Evolutionary conservation across 768 basidiomycete species (phyloP).

Genomic region (Hydnomerulius pinastri): DNA sequence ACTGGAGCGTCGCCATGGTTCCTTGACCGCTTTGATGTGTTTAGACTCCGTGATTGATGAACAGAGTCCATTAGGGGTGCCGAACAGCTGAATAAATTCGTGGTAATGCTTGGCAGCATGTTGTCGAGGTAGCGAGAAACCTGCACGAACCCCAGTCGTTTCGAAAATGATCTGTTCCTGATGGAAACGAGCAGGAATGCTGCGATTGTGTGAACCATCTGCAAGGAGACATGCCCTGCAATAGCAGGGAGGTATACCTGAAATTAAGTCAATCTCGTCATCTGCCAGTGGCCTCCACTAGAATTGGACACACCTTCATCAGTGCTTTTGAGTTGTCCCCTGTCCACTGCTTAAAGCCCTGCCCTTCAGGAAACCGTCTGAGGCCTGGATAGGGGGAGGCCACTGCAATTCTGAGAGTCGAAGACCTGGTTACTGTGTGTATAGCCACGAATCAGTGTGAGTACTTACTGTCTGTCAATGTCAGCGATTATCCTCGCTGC

Average conservation of each 20-base stretch:
- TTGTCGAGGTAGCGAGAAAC: conserved; percentile 31
- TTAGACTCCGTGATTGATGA: conserved; percentile 37
- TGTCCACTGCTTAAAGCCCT: conserved; percentile 37
- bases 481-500: conserved; percentile 25
- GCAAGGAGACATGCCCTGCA: conserved; percentile 15
- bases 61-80: conserved; percentile 36
- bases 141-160: conserved; percentile 13
- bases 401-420: conserved; percentile 32
- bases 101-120: conserved; percentile 33
- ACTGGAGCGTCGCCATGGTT: conserved; percentile 34
- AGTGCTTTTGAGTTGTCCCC: conserved; percentile 39
- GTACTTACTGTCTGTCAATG: conserved; percentile 31
- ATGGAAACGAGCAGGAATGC: conserved; percentile 25
- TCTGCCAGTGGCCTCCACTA: conserved; percentile 15
- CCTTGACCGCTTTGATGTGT: conserved; percentile 37
- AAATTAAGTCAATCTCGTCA: conserved; percentile 38
- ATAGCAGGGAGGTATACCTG: conserved; percentile 31
- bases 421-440: not conserved
- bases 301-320: conserved; percentile 35
- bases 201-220: conserved; percentile 16
- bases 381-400: conserved; percentile 29
- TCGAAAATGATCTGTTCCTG: conserved; percentile 17
- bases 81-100: conserved; percentile 24
- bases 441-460: too few relatives aligned
- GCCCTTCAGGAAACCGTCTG: conserved; percentile 31